Percentiles rank a stretch among this genome's conserved stretches.
Evolutionary conservation across 768 basidiomycete species (phyloP).

Genomic region (Leccinum uliginosum): DNA sequence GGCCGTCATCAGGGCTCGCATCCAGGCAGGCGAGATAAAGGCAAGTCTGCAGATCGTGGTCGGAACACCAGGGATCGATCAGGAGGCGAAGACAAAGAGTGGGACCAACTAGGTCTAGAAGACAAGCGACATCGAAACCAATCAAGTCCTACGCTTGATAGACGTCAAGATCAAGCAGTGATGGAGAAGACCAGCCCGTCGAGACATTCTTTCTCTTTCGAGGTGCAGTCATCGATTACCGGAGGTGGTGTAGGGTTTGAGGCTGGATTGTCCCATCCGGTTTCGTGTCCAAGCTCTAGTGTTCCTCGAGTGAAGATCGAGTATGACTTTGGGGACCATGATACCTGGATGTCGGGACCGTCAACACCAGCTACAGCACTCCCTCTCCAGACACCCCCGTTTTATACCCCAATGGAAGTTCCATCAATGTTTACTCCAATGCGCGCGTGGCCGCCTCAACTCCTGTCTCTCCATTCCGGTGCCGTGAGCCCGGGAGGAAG

Average conservation of each 20-base stretch:
- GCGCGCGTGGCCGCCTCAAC: conserved; percentile 5
- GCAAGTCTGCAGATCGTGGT: conserved; percentile 15
- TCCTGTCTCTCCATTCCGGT: conserved; percentile 2
- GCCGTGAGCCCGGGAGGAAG: not conserved
- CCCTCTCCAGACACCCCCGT: conserved; percentile 21
- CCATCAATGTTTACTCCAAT: conserved; percentile 12
- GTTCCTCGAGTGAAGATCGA: conserved; percentile 22
- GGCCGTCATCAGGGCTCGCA: conserved; percentile 33
- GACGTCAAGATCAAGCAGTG: not conserved
- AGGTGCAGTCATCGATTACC: not conserved
- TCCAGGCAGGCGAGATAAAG: conserved; percentile 19
- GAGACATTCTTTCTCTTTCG: conserved; percentile 8
- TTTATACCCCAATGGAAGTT: conserved; percentile 28
- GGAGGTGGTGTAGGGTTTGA: not conserved
- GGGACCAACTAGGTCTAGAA: not conserved
- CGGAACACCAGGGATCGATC: conserved; percentile 10
- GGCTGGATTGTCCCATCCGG: not conserved
- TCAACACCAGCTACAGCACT: conserved; percentile 20
- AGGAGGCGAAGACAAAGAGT: conserved; percentile 3
- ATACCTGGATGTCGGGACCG: conserved; percentile 17
- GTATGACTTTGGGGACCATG: conserved; percentile 20
- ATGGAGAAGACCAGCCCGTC: not conserved
- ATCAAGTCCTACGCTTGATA: conserved; percentile 17
- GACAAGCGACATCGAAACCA: conserved; percentile 16
- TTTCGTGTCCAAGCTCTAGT: not conserved